Percentiles rank a stretch among this genome's conserved stretches.
phyloP scores from a whole-genome alignment of 2,329 filamentous ascomycete genomes.

The Fusarium avenaceum region DNA sequence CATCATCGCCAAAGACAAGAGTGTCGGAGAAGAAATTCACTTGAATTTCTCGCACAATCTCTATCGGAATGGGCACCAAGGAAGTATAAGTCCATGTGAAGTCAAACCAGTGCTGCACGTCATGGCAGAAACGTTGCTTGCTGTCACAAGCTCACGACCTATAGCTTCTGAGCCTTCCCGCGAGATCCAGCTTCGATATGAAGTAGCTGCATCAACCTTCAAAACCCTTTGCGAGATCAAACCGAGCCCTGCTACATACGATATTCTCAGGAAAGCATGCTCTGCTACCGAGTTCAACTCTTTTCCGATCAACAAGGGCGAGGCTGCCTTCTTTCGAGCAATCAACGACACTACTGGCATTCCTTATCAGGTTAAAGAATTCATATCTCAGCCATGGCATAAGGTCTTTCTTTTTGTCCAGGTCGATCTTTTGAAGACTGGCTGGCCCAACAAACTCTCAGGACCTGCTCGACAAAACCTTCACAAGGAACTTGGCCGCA shows the following conservation, averaged over 20 bases:
- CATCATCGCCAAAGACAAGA: neutral
- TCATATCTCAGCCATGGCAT: slow-evolving; percentile 73
- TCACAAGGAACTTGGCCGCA: slow-evolving; percentile 49
- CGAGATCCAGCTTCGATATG: slow-evolving; percentile 54
- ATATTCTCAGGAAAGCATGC: slow-evolving; percentile 57
- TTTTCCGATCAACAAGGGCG: slow-evolving; percentile 54
- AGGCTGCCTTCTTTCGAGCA: slow-evolving; percentile 55
- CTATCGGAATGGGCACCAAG: neutral
- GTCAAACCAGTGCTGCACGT: neutral
- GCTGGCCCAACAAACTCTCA: slow-evolving; percentile 67
- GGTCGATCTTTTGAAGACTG: slow-evolving; percentile 73
- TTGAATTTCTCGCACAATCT: neutral
- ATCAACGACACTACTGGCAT: slow-evolving; percentile 57
- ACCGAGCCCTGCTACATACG: slow-evolving; percentile 47
- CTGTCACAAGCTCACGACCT: neutral
- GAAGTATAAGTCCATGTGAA: neutral
- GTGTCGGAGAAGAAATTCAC: neutral
- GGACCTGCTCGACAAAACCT: slow-evolving; percentile 53
- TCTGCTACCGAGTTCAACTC: slow-evolving; percentile 56
- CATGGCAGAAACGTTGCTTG: slow-evolving; percentile 5
- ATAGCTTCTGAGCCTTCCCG: slow-evolving; percentile 23
- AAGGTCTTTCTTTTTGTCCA: slow-evolving; percentile 84
- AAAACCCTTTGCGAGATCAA: slow-evolving; percentile 49
- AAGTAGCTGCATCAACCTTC: slow-evolving; percentile 52
- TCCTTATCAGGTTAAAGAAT: slow-evolving; percentile 54